Evolutionary conservation across 2,329 filamentous ascomycete species (phyloP), one percentile per base, ranked within the genome.

Genomic region (Dryadomyces quercivorus): DNA sequence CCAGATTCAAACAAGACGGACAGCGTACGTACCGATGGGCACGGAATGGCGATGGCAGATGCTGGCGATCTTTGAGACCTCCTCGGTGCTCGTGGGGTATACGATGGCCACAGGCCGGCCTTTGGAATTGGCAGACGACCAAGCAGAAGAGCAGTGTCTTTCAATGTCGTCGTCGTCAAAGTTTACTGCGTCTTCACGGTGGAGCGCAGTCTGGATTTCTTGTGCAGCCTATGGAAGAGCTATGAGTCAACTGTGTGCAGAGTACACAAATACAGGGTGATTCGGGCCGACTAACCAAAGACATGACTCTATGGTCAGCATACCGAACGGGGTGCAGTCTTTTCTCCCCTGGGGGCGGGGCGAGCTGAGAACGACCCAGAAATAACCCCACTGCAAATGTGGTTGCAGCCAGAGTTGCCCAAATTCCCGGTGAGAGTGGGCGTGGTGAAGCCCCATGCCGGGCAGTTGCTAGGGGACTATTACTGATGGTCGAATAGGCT

Each of bases 61-160:
- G 60, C 74, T 75, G 4, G 81, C 83, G 55, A 88, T 80, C 42
- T 70, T 64, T 0, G 77, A 79, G 2, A 88, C 84, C 18, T 88
- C 76, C 55, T 81, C 76, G 0, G 84, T 88, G 1, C 72, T 76
- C 34, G 71, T 74, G 0, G 85, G 85, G 58, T 84, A 84, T 2
- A 79, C 79, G 9, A 88, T 74, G 1, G 84, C 82, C 6, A 84
- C 76, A 0, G 84, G 82, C 1, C 84, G 70, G 20, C 73, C 74
- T 34, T 80, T 73, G 31, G 80, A 78, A 62, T 88, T 87, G 61
- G 83, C 77, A 1, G 80, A 80, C 0, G 82, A 85, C 82, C 82
- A 86, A 63, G 86, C 84, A 0, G 83, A 86, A 65, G 80, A 82
- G 15, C 84, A 82, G 62, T 88, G 84, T 48, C 72, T 67, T 20